A percentile compares a stretch with the other conserved stretches of the same genome.
Evolutionary conservation across 768 basidiomycete species (phyloP).

Genomic region (Lactarius vividus): DNA sequence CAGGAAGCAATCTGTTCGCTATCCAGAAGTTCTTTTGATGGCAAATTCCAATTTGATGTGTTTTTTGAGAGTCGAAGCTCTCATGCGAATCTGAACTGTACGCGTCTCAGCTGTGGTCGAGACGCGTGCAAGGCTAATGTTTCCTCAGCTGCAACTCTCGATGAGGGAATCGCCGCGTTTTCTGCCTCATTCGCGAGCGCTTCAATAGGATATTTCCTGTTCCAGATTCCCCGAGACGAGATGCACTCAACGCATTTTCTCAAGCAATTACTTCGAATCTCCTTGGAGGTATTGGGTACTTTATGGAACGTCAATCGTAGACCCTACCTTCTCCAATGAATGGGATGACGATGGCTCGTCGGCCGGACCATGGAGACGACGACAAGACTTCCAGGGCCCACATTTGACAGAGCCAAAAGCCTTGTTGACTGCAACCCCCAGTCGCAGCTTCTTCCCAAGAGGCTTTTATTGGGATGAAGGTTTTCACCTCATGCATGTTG

Average conservation of each 20-base stretch:
- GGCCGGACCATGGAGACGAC: slow-evolving; percentile 42
- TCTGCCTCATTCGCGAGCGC: slow-evolving; percentile 57
- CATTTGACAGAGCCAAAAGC: slow-evolving; percentile 69
- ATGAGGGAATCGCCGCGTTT: slow-evolving; percentile 67
- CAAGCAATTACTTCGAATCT: slow-evolving; percentile 89
- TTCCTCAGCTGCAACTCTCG: slow-evolving; percentile 57
- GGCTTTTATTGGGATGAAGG: slow-evolving; percentile 99
- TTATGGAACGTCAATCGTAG: slow-evolving; percentile 85
- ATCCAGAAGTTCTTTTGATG: slow-evolving; percentile 85
- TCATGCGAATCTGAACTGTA: slow-evolving; percentile 63
- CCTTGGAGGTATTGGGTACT: slow-evolving; percentile 92
- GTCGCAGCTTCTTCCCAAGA: slow-evolving; percentile 94
- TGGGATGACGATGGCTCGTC: slow-evolving; percentile 71
- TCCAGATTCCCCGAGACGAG: slow-evolving; percentile 49
- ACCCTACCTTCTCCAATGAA: slow-evolving; percentile 81
- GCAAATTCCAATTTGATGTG: slow-evolving; percentile 85
- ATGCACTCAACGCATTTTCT: slow-evolving; percentile 67
- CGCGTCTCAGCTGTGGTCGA: slow-evolving; percentile 27
- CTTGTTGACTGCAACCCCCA: slow-evolving; percentile 89
- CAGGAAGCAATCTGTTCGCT: slow-evolving; percentile 77
- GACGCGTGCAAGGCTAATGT: slow-evolving; percentile 1
- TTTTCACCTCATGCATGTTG: slow-evolving; percentile 90
- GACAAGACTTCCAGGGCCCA: slow-evolving; percentile 50
- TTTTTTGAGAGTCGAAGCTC: slow-evolving; percentile 78
- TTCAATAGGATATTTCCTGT: slow-evolving; percentile 73